A percentile compares a stretch with the other conserved stretches of the same genome.
Conservation (phyloP, 768 basidiomycete genomes). For the Trametes villosa region DNA sequence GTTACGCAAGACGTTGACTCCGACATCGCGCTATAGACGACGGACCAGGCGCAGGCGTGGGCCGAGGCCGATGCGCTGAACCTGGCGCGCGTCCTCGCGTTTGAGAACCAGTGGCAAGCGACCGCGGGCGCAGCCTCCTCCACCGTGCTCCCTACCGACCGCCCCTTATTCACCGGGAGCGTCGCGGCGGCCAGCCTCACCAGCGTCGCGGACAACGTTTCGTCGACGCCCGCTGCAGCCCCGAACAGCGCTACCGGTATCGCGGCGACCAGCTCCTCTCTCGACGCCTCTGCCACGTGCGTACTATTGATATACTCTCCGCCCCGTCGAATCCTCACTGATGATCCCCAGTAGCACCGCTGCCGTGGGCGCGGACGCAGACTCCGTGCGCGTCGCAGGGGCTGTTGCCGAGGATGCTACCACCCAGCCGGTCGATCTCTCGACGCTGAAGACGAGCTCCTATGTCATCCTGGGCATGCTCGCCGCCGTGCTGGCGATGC, state of each 20-base stretch:
- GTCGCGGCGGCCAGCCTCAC: not conserved
- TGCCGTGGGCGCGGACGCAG: not conserved
- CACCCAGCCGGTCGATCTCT: not conserved
- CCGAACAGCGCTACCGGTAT: not conserved
- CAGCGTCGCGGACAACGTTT: not conserved
- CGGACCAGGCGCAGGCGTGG: constrained; percentile 7
- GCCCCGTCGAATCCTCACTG: too few relatives aligned
- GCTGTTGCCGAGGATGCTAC: not conserved
- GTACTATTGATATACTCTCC: too few relatives aligned
- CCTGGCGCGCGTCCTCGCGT: not conserved
- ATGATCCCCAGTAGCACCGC: too few relatives aligned
- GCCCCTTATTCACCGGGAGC: not conserved
- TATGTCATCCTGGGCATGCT: constrained; percentile 18
- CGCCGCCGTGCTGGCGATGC: constrained; percentile 8
- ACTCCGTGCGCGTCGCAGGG: not conserved
- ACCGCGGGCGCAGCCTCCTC: not conserved
- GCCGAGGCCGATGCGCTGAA: constrained; percentile 5
- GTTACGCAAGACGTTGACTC: not conserved
- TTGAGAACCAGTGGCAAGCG: not conserved
- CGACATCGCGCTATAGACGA: not conserved
- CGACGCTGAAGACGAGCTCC: constrained; percentile 1
- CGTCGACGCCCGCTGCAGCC: not conserved
- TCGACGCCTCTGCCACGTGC: too few relatives aligned
- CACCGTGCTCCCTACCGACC: not conserved
- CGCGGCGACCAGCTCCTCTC: too few relatives aligned